Evolutionary conservation across 2,329 filamentous ascomycete genomes (phyloP), one percentile per base, ranked within the genome.

Genomic region (Microascus cirrosus): DNA sequence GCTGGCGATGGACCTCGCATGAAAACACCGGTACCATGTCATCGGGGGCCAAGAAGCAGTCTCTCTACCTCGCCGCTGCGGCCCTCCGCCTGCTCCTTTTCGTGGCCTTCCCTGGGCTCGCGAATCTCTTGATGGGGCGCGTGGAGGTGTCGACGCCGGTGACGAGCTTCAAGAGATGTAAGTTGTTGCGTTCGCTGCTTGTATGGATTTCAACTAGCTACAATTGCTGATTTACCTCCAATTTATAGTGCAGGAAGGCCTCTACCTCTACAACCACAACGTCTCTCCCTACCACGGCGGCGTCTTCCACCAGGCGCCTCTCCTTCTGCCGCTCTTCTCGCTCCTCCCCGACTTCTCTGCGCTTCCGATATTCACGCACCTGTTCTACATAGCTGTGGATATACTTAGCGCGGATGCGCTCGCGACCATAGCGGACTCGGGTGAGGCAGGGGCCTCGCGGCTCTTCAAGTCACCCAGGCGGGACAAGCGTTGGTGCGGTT

Each of bases 61-160:
- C 59, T 66, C 80, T 96, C 59, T 95, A 91, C 69, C 78, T 79
- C 60, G 83, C 84, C 56, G 93, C 92, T 59, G 86, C 89, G 58
- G 80, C 85, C 61, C 77, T 97, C 64, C 86, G 94, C 64, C 78
- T 97, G 60, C 74, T 90, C 58, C 81, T 97, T 57, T 92, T 91
- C 69, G 77, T 85, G 60, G 78, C 85, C 59, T 96, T 96, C 69
- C 92, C 94, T 61, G 83, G 82, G 42, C 78, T 99, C 48, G 89
- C 93, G 56, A 85, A 91, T 69, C 79, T 96, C 61, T 79, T 99
- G 61, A 94, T 90, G 22, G 89, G 87, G 62, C 87, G 94, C 68
- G 94, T 96, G 66, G 94, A 99, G 77, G 87, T 99, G 67, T 96
- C 94, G 52, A 99, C 94, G 24, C 93, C 94, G 45, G 88, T 97